Evolutionary conservation across 768 basidiomycete genomes (phyloP), one percentile per base, ranked within the genome.

Genomic region (Lactarius indigo): DNA sequence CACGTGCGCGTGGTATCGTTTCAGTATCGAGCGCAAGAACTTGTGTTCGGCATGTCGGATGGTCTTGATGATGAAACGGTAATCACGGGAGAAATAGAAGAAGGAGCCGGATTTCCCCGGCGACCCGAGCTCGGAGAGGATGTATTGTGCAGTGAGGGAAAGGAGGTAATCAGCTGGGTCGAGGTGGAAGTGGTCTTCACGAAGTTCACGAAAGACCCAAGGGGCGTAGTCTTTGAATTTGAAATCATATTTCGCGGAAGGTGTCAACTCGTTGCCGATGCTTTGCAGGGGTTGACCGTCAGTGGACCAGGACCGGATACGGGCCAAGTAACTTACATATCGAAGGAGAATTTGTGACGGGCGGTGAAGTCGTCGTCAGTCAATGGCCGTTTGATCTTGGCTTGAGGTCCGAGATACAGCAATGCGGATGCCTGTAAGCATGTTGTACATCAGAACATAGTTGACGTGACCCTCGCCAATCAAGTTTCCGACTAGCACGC

Each of bases 221-320:
- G 97, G 96, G 0, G 96, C 95, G 76, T 98, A 99, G 75, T 99
- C 96, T 77, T 98, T 98, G 83, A 98, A 98, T 78, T 99, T 99
- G 84, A 98, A 98, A 77, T 98, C 97, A 79, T 99, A 99, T 79
- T 89, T 91, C 5, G 96, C 96, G 0, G 95, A 97, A 0, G 97
- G 97, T 15, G 97, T 98, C 30, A 99, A 83, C 78, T 99, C 97
- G 77, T 99, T 98, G 26, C 97, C 97, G 73, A 97, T 85, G 71
- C 94, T 96, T 72, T 47, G 56, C 9, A 35, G 30, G 28, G 58
- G 55, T 60, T 68, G 59, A 57, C 37, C 18, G 15, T 39, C 56
- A 64, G 26, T 39, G 28, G 33, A 26, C 54, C 20, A 68, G 33
- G 39, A 50, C 63, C 55, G 18, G 54, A 15, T 52, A n/a, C 15